Percentiles rank a stretch among this genome's conserved stretches.
Conservation (phyloP, 768 basidiomycete species). For the Agaricus blazei region DNA sequence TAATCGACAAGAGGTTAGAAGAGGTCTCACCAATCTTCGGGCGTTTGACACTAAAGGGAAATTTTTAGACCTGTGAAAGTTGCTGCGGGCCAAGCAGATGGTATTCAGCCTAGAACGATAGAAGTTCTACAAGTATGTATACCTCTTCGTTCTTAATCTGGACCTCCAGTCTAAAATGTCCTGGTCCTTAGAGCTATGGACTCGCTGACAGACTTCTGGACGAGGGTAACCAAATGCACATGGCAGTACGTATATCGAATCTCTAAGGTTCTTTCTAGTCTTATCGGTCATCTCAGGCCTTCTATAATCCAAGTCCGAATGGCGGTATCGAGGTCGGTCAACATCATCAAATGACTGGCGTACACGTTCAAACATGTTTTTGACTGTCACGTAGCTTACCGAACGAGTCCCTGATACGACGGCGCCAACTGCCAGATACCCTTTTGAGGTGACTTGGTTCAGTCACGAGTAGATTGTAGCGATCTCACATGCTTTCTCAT, state of each 20-base stretch:
- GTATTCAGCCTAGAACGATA: slow-evolving; percentile 50
- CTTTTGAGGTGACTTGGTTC: slow-evolving; percentile 52
- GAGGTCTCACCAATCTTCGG: slow-evolving; percentile 4
- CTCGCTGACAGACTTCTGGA: slow-evolving; percentile 58
- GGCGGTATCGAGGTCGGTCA: slow-evolving; percentile 53
- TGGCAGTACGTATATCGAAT: slow-evolving; percentile 44
- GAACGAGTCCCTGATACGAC: slow-evolving; percentile 59
- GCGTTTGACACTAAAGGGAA: not conserved
- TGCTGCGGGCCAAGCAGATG: slow-evolving; percentile 53
- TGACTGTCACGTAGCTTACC: slow-evolving; percentile 38
- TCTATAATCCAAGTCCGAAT: slow-evolving; percentile 60
- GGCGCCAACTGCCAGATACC: slow-evolving; percentile 60
- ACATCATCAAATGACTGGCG: not conserved
- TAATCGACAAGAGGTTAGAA: slow-evolving; percentile 52
- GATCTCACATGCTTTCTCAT: not conserved
- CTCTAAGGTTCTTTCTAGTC: not conserved
- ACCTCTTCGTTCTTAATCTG: not conserved
- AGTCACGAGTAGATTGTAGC: not conserved
- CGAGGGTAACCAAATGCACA: slow-evolving; percentile 66
- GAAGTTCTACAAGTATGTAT: slow-evolving; percentile 47
- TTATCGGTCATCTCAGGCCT: slow-evolving; percentile 43
- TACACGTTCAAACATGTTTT: not conserved
- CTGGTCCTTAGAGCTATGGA: slow-evolving; percentile 60
- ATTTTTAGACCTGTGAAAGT: slow-evolving; percentile 39
- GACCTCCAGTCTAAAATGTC: not conserved